These are phyloP conservation scores for Phymatotrichopsis omnivora DNA, from an alignment of 2,329 filamentous ascomycete species.

Conservation along the genomic window DNA sequence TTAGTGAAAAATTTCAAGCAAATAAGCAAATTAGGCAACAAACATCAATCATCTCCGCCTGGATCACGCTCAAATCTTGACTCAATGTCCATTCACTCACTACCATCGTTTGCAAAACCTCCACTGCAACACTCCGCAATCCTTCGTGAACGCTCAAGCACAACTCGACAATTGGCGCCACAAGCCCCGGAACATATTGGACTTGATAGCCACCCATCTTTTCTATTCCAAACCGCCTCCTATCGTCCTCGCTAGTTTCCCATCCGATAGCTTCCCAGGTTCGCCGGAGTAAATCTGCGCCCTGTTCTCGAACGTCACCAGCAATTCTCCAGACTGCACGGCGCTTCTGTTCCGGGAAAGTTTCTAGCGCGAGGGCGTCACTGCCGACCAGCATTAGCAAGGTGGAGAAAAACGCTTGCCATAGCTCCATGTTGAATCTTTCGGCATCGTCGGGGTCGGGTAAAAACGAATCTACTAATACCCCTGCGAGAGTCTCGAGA, in stretches of 20 bases:
- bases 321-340: conserved; percentile 98
- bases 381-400: conserved; percentile 83
- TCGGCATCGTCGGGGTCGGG: conserved; percentile 87
- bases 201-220: conserved; percentile 96
- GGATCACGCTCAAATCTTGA: conserved; percentile 79
- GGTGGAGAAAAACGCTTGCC: conserved; percentile 87
- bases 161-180: conserved; percentile 83
- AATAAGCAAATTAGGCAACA: conserved; percentile 10
- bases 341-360: conserved; percentile 92
- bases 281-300: conserved; percentile 70
- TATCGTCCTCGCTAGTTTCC: conserved; percentile 77
- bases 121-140: conserved; percentile 76
- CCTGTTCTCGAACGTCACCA: conserved; percentile 85
- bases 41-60: conserved; percentile 85
- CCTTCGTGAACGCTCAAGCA: conserved; percentile 94
- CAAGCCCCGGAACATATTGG: conserved; percentile 87
- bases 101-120: conserved; percentile 95
- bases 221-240: conserved; percentile 61
- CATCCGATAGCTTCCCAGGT: conserved; percentile 96
- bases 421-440: conserved; percentile 81
- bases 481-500: conserved; percentile 67
- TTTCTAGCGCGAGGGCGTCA: conserved; percentile 79
- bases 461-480: conserved; percentile 73
- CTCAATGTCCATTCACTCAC: conserved; percentile 96
- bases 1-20: not conserved